A percentile compares a stretch with the other conserved stretches of the same genome.
These are phyloP conservation scores for Lunasporangiospora selenospora DNA, from an alignment of 192 early-diverging fungal genomes.

Conservation along the genomic window DNA sequence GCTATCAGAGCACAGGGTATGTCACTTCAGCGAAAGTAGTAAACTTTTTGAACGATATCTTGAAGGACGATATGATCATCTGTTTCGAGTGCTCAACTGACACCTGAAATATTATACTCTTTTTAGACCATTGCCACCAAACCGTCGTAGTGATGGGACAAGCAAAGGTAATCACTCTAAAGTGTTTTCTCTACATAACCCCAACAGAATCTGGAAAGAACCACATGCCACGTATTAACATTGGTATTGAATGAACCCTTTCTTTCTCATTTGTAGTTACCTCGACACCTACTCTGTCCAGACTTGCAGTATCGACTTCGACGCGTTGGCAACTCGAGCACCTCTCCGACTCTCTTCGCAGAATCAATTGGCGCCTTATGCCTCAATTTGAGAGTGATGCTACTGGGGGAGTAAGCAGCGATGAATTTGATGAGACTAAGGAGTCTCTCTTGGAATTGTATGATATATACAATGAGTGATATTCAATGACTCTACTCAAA, in stretches of 20 bases:
- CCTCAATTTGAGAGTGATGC: slow-evolving; percentile 26
- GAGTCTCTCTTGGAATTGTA: slow-evolving; percentile 36
- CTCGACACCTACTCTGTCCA: slow-evolving; percentile 17
- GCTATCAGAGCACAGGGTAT: slow-evolving; percentile 20
- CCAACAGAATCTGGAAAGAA: no score
- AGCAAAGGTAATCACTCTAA: slow-evolving; percentile 42
- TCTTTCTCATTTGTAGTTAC: slow-evolving; percentile 1
- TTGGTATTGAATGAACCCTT: not conserved
- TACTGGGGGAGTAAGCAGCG: slow-evolving; percentile 17
- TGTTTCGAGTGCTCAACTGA: no score
- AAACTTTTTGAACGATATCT: no score
- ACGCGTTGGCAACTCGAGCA: slow-evolving; percentile 38
- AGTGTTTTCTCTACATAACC: no score
- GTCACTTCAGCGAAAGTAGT: no score
- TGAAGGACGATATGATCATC: no score
- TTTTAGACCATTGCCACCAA: slow-evolving; percentile 6
- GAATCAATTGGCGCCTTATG: slow-evolving; percentile 21
- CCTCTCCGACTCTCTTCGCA: slow-evolving; percentile 30
- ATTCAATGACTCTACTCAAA: no score
- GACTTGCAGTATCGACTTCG: slow-evolving; percentile 24
- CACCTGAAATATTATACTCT: no score
- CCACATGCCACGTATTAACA: no score
- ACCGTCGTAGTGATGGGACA: slow-evolving; percentile 30
- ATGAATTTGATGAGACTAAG: slow-evolving; percentile 36
- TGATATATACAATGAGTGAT: slow-evolving; percentile 46